Conservation (phyloP, 1,284 basidiomycete genomes). For the Malassezia arunalokei region DNA sequence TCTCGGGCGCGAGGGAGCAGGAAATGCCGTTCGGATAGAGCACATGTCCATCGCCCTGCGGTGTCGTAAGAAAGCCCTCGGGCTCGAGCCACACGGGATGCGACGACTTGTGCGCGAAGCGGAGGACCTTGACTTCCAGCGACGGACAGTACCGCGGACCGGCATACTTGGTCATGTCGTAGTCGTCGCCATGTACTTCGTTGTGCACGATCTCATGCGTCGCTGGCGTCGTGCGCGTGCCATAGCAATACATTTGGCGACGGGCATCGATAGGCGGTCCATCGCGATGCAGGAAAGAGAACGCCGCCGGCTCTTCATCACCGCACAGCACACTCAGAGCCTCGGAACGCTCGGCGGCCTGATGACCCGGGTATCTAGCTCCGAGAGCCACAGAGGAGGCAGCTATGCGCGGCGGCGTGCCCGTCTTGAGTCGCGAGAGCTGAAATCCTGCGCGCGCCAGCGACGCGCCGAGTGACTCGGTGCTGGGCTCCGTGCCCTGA, state of each 20-base stretch:
- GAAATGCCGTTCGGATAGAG: slow-evolving; percentile 83
- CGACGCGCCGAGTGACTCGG: slow-evolving; percentile 60
- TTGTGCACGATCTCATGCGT: slow-evolving; percentile 64
- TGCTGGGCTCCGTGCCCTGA: slow-evolving; percentile 39
- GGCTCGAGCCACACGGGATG: slow-evolving; percentile 81
- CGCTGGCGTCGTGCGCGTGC: slow-evolving; percentile 59
- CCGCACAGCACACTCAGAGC: slow-evolving; percentile 19
- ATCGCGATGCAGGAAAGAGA: slow-evolving; percentile 25
- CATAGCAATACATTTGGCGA: slow-evolving; percentile 62
- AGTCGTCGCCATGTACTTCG: slow-evolving; percentile 60
- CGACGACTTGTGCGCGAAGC: slow-evolving; percentile 59
- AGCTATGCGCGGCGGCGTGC: slow-evolving; percentile 70
- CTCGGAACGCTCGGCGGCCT: not conserved
- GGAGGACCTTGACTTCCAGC: slow-evolving; percentile 69
- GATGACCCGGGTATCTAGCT: slow-evolving; percentile 15
- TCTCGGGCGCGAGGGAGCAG: slow-evolving; percentile 68
- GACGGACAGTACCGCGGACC: slow-evolving; percentile 84
- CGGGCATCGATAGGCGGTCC: slow-evolving; percentile 45
- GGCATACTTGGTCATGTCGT: slow-evolving; percentile 77
- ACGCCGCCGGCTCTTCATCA: slow-evolving; percentile 20
- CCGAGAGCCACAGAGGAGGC: slow-evolving; percentile 59
- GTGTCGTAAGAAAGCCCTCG: slow-evolving; percentile 73
- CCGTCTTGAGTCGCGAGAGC: slow-evolving; percentile 72
- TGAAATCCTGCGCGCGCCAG: slow-evolving; percentile 63
- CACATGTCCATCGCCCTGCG: slow-evolving; percentile 52